Conservation (phyloP, 345 rosid genomes). For the Cardiospermum halicacabum region DNA sequence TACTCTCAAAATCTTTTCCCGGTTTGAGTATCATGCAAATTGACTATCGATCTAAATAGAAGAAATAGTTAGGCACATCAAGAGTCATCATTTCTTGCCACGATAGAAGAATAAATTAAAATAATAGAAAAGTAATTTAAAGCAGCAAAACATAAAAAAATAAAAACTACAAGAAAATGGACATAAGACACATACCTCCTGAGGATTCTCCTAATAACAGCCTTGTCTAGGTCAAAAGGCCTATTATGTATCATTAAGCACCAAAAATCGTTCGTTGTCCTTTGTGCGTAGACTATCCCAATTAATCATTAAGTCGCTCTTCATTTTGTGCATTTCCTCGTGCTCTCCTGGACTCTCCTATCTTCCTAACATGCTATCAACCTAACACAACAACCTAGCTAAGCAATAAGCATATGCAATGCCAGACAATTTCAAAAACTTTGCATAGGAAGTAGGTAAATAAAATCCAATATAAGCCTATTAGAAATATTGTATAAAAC, state of each 20-base stretch:
- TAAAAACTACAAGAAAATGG: background rate
- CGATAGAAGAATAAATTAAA: too few relatives aligned
- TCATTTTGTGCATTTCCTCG: conserved; percentile 99
- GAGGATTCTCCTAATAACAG: conserved; percentile 95
- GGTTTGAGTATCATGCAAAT: conserved; percentile 82
- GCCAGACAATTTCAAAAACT: background rate
- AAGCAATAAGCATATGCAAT: background rate
- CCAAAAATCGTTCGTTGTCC: conserved; percentile 91
- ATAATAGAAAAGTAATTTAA: too few relatives aligned
- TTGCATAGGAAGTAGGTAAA: background rate
- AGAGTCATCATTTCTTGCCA: background rate
- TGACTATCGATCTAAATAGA: conserved; percentile 80
- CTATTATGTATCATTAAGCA: conserved; percentile 95
- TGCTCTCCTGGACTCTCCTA: conserved; percentile 99
- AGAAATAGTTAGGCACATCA: conserved; percentile 4
- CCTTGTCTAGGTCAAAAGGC: conserved; percentile 98
- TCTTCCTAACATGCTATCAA: conserved; percentile 98
- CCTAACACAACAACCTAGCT: conserved; percentile 38
- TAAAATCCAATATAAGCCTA: background rate
- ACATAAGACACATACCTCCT: conserved; percentile 57
- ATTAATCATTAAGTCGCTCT: conserved; percentile 96
- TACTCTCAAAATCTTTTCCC: conserved; percentile 78
- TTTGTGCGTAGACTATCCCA: conserved; percentile 98
- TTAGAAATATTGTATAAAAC: conserved; percentile 8
- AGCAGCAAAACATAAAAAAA: too few relatives aligned